Evolutionary conservation across 768 basidiomycete species (phyloP).

Genomic region (Fomitopsis pulvina): DNA sequence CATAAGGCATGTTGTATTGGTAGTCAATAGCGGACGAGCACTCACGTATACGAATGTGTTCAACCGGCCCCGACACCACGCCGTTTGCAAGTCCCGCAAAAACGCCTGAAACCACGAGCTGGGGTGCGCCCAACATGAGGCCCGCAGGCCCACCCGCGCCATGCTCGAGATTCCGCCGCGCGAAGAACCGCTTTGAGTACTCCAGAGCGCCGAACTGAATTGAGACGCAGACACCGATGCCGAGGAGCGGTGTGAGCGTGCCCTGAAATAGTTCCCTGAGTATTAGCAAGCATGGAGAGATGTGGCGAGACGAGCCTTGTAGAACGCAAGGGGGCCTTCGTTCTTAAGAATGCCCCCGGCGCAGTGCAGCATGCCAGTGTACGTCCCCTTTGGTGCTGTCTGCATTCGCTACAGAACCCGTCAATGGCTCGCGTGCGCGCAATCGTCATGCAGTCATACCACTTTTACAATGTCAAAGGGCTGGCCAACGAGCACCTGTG

Average conservation of each 20-base stretch:
- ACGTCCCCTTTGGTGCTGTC: slow-evolving; percentile 87
- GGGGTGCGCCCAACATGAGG: slow-evolving; percentile 46
- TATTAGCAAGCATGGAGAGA: background rate
- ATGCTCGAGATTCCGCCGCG: slow-evolving; percentile 46
- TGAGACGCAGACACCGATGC: slow-evolving; percentile 91
- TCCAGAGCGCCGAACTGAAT: slow-evolving; percentile 94
- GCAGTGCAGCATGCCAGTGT: slow-evolving; percentile 81
- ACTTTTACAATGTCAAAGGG: slow-evolving; percentile 98
- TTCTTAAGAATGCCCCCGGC: slow-evolving; percentile 86
- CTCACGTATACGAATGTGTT: slow-evolving; percentile 94
- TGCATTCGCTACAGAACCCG: slow-evolving; percentile 71
- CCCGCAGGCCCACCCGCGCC: slow-evolving; percentile 67
- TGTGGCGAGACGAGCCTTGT: slow-evolving; percentile 54
- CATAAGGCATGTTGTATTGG: background rate
- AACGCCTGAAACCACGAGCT: slow-evolving; percentile 74
- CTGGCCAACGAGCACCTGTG: slow-evolving; percentile 81
- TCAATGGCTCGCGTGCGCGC: slow-evolving; percentile 3
- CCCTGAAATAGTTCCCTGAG: slow-evolving; percentile 42
- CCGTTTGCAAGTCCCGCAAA: slow-evolving; percentile 87
- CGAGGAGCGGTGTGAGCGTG: slow-evolving; percentile 82
- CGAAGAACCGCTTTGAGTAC: slow-evolving; percentile 76
- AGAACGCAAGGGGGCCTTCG: slow-evolving; percentile 91
- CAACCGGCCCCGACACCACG: slow-evolving; percentile 91
- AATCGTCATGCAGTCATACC: slow-evolving; percentile 40
- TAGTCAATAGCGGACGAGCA: slow-evolving; percentile 9